Base-by-base conservation (phyloP, 139 green algal species). In the Tetraselmis striata region DNA sequence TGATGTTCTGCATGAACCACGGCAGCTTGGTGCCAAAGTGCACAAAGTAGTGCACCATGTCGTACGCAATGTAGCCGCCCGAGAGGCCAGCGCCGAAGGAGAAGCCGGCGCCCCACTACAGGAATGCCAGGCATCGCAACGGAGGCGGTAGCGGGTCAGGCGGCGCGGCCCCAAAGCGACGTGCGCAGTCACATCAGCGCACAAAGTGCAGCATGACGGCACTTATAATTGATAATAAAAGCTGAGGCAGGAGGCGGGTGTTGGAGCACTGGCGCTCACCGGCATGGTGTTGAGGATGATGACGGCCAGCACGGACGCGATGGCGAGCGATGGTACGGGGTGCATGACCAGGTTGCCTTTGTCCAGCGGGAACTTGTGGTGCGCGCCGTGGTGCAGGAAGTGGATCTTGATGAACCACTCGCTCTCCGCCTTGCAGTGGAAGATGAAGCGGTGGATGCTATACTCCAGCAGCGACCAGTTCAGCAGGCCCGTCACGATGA, bases 351-450 rank as follows among this genome's bases (percentile, higher is more conserved):
- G 89, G 1, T 96, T 85, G 28, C 91, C 75, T 25, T 78, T 76
- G 83, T 99, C 96, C 77, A 90, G 87, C 1, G 96, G 96, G 81
- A 89, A 97, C 89, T 98, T 98, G 92, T 99, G 96, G 84, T 99
- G 96, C 85, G 91, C 96, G 31, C 96, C 96, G 75, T 99, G 96
- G 67, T 98, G 93, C 0, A 97, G 83, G 81, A 98, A 99, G 85
- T 99, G 96, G 0, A 96, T 67, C 0, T 91, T 94, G 85, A 97
- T 98, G 81, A 80, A 85, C 0, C 30, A 67, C 30, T 76, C 31
- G 29, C 29, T 59, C 30, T n/a, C 27, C 0, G 90, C 80, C 2
- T 85, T n/a, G 1, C 83, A 84, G 80, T 99, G 96, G 86, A 98
- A 98, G 0, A 97, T 32, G 81, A 94, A 98, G 23, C 96, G 90